Percentiles rank a stretch among this genome's conserved stretches.
phyloP scores from a whole-genome alignment of 768 basidiomycete species.

The Mycena venus region DNA sequence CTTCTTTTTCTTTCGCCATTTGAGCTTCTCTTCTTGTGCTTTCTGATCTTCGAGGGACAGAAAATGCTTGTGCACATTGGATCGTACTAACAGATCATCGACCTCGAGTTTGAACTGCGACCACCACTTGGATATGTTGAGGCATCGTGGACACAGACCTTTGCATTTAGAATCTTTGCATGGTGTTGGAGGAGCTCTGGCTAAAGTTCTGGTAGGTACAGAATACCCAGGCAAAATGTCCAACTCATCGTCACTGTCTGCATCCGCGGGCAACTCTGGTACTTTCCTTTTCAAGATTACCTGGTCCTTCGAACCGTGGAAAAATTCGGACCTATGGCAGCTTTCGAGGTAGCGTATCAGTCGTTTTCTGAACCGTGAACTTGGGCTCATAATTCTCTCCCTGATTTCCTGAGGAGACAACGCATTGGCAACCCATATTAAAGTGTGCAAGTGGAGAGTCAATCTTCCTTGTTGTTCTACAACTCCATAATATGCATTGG shows the following conservation, averaged over 20 bases:
- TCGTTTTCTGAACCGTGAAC: not conserved
- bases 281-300: not conserved
- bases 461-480: constrained; percentile 45
- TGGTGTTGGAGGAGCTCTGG: too few species aligned
- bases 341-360: constrained; percentile 17
- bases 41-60: not conserved
- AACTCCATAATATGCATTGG: constrained; percentile 42
- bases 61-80: constrained; percentile 36
- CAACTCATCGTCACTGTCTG: not conserved
- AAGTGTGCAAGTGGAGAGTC: constrained; percentile 42
- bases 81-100: constrained; percentile 32
- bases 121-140: constrained; percentile 39
- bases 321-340: constrained; percentile 6
- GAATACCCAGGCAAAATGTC: too few species aligned
- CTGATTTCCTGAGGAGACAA: constrained; percentile 34
- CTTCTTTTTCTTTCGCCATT: not conserved
- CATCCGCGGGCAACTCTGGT: not conserved
- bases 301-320: not conserved
- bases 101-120: constrained; percentile 15
- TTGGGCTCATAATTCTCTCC: constrained; percentile 42
- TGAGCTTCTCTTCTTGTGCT: not conserved
- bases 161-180: too few species aligned
- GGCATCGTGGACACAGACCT: not conserved
- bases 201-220: too few species aligned
- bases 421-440: constrained; percentile 39